These are phyloP conservation scores for Pleodorina starrii DNA, from an alignment of 139 green algal genomes.

Conservation along the genomic window DNA sequence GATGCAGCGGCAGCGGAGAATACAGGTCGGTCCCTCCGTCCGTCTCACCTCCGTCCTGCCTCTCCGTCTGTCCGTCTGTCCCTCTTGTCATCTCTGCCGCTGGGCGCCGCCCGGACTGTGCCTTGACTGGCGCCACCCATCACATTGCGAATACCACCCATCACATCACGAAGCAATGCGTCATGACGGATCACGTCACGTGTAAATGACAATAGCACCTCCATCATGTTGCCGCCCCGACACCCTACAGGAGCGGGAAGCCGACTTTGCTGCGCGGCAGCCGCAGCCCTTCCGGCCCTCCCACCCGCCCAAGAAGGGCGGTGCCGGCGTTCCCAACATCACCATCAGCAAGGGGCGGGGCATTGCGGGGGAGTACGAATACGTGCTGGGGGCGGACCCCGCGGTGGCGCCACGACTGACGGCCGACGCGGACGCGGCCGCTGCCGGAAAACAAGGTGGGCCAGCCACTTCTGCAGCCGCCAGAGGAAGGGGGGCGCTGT, in stretches of 20 bases:
- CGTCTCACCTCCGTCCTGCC: no score
- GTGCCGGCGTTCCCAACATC: slow-evolving; percentile 60
- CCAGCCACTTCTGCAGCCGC: no score
- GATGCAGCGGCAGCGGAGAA: slow-evolving; percentile 19
- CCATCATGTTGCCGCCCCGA: no score
- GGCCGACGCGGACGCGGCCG: neutral
- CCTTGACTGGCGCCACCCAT: no score
- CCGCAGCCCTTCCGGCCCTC: slow-evolving; percentile 70
- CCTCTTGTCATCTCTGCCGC: no score
- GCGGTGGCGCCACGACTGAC: neutral
- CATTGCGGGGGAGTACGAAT: slow-evolving; percentile 67
- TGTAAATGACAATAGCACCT: no score
- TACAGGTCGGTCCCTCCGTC: slow-evolving; percentile 12
- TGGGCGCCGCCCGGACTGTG: no score
- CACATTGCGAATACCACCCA: no score
- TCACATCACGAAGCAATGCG: no score
- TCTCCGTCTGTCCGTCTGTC: neutral
- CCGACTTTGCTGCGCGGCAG: slow-evolving; percentile 55
- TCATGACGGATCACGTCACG: no score
- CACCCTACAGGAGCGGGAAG: slow-evolving; percentile 42
- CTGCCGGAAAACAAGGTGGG: no score
- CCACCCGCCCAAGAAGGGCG: slow-evolving; percentile 61
- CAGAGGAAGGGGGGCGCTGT: no score
- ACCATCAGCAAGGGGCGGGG: slow-evolving; percentile 68
- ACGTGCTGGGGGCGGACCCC: slow-evolving; percentile 37